These are phyloP conservation scores for Backusella liffmaniae DNA, from an alignment of 192 early-diverging fungal genomes.

Conservation along the genomic window DNA sequence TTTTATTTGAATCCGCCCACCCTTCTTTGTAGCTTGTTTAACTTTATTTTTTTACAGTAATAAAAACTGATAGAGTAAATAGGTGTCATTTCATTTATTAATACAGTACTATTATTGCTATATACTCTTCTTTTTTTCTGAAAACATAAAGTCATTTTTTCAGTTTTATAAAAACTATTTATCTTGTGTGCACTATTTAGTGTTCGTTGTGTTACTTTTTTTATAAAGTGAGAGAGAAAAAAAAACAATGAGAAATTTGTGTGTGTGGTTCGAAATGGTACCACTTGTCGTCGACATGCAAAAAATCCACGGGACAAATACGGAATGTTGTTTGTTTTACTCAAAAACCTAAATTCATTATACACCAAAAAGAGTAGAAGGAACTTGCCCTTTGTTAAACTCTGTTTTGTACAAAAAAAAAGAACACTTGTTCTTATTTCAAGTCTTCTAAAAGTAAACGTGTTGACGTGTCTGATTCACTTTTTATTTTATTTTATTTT, in stretches of 20 bases:
- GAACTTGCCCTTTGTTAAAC: not conserved
- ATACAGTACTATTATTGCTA: not conserved
- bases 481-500: not conserved
- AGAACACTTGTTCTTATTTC: not conserved
- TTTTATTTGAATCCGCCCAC: not conserved
- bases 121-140: not conserved
- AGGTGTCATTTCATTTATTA: not conserved
- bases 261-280: not conserved
- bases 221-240: not conserved
- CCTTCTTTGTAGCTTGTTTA: not conserved
- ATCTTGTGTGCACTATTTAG: not conserved
- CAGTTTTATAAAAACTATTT: not conserved
- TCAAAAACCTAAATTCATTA: not conserved
- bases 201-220: slow-evolving; percentile 6
- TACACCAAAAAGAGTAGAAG: not conserved
- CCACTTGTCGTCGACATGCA: not conserved
- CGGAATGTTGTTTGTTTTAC: not conserved
- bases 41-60: not conserved
- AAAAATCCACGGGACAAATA: too few species aligned
- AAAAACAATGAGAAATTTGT: not conserved
- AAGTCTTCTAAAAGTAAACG: not conserved
- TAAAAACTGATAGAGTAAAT: not conserved
- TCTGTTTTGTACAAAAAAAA: not conserved
- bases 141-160: not conserved
- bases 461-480: not conserved